A percentile compares a stretch with the other conserved stretches of the same genome.
phyloP scores from a whole-genome alignment of 345 rosid genomes.

The Linum trigynum region DNA sequence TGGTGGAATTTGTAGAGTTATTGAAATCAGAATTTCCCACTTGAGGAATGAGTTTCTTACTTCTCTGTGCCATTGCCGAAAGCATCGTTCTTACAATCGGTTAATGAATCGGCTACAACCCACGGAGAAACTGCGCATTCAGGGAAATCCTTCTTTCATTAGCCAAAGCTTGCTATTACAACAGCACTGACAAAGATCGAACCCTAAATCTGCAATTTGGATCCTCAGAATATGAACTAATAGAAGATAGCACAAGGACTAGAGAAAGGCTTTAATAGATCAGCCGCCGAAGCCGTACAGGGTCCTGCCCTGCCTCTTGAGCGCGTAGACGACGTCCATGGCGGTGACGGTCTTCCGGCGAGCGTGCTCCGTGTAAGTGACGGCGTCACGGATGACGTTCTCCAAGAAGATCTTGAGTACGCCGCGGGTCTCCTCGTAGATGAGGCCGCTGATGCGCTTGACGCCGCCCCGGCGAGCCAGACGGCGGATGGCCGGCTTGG shows the following conservation, averaged over 20 bases:
- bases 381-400: not conserved
- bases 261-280: not conserved
- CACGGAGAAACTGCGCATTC: no score
- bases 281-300: not conserved
- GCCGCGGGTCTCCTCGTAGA: not conserved
- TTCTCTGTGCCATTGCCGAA: no score
- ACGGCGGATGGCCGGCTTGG: not conserved
- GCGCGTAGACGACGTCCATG: not conserved
- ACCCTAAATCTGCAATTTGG: no score
- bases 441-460: not conserved
- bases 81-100: no score
- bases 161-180: no score
- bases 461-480: not conserved
- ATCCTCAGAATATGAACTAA: no score
- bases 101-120: no score
- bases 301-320: not conserved
- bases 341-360: not conserved
- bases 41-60: no score
- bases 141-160: no score
- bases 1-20: no score
- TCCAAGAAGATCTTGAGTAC: not conserved
- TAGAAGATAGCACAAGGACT: not conserved
- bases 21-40: no score
- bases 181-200: no score
- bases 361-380: not conserved